Evolutionary conservation across 2,329 filamentous ascomycete species (phyloP), one percentile per base, ranked within the genome.

Genomic region (Thermothelomyces thermophilus): DNA sequence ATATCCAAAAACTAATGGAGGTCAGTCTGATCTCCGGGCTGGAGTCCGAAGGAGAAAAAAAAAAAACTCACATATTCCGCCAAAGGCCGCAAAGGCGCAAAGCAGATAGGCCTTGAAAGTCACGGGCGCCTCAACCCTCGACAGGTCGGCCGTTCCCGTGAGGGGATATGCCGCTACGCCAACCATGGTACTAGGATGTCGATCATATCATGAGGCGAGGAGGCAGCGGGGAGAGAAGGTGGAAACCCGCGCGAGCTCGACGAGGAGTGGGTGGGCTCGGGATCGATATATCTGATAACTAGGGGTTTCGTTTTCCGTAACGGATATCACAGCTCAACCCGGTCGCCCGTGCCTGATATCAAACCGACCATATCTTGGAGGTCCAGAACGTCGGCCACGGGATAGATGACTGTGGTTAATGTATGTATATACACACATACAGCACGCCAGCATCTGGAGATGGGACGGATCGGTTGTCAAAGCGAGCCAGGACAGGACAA

Each of bases 81-180:
- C 77, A 61, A 80, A 80, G 34, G 77, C 74, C 16, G 77, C 77
- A 60, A 81, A 81, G 50, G 75, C 76, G 60, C 77, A 80, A 68
- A 81, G 75, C 31, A 80, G 57, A 63, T 80, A 81, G 11, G 80
- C 79, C 68, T 79, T 79, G 59, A 74, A 49, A 48, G 77, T 79
- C 49, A 80, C 73, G 8, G 77, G 76, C 24, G 77, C 76, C 62
- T 80, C 77, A 58, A 84, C 71, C 59, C 76, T 75, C 58, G 66
- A 67, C 58, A 74, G 68, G 61, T 80, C 74, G 61, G 68, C 59
- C 50, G 73, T 72, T 52, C 71, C 73, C 44, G 50, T 44, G 31
- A 62, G 45, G 24, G 57, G 54, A 48, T 56, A 52, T 28, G 61
- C 55, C 22, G 56, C 58, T 53, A 56, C 61, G 37, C 60, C 61